Evolutionary conservation across 2,329 filamentous ascomycete genomes (phyloP).

Genomic region (Mycosphaerella arachidis): DNA sequence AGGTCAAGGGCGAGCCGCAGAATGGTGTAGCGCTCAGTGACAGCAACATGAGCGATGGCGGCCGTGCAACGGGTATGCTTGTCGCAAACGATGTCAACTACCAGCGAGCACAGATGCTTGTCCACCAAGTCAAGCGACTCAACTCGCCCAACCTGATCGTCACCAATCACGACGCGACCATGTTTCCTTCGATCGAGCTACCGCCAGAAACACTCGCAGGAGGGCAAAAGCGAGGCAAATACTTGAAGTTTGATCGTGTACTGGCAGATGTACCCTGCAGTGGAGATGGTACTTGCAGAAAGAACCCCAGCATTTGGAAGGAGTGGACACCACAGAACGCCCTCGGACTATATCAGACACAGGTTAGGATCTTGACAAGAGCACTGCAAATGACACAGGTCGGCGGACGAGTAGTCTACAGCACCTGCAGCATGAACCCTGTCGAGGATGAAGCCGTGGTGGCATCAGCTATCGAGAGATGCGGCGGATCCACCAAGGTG

Average conservation of each 20-base stretch:
- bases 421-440: conserved; percentile 98
- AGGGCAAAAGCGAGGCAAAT: conserved; percentile 53
- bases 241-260: conserved; percentile 95
- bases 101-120: conserved; percentile 92
- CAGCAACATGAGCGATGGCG: conserved; percentile 64
- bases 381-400: conserved; percentile 95
- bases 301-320: conserved; percentile 91
- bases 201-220: conserved; percentile 49
- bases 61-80: conserved; percentile 82
- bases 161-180: conserved; percentile 94
- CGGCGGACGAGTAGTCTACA: conserved; percentile 92
- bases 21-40: conserved; percentile 40
- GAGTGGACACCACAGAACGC: conserved; percentile 89
- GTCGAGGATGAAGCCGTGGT: conserved; percentile 95
- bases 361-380: conserved; percentile 83
- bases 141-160: conserved; percentile 96
- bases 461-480: conserved; percentile 80
- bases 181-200: conserved; percentile 90
- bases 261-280: conserved; percentile 95
- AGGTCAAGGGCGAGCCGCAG: conserved; percentile 45
- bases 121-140: conserved; percentile 94
- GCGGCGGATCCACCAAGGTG: conserved; percentile 76
- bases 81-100: conserved; percentile 97
- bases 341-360: conserved; percentile 79
- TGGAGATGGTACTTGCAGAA: conserved; percentile 87